A percentile compares a stretch with the other conserved stretches of the same genome.
Evolutionary conservation across 2,329 filamentous ascomycete species (phyloP).

Genomic region (Xylaria sp.): DNA sequence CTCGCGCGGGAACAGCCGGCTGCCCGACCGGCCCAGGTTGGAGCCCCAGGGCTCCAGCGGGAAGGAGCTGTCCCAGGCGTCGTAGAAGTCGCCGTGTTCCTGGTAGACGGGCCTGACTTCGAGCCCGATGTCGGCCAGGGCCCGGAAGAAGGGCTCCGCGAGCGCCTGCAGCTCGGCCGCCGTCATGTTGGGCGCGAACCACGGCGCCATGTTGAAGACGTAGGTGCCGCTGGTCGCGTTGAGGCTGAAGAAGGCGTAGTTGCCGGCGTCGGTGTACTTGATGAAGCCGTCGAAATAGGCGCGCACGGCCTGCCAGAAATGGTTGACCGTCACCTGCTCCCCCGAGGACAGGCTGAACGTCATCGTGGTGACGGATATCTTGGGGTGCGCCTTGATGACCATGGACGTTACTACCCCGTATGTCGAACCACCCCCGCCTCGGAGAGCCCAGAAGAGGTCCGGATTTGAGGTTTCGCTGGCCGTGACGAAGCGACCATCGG

Average conservation of each 20-base stretch:
- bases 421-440: conserved; percentile 49
- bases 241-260: conserved; percentile 39
- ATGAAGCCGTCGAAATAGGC: conserved; percentile 37
- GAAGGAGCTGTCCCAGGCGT: conserved; percentile 33
- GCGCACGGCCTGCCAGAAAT: conserved; percentile 37
- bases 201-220: conserved; percentile 35
- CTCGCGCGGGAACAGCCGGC: conserved; percentile 45
- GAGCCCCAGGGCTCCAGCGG: conserved; percentile 35
- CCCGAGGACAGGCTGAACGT: conserved; percentile 30
- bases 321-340: conserved; percentile 33
- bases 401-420: conserved; percentile 49
- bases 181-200: conserved; percentile 38
- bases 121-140: conserved; percentile 32
- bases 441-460: conserved; percentile 56
- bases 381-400: conserved; percentile 40
- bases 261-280: conserved; percentile 39
- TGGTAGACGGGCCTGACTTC: conserved; percentile 43
- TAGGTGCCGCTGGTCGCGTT: conserved; percentile 25
- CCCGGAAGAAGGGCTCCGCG: conserved; percentile 37
- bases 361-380: conserved; percentile 37
- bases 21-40: conserved; percentile 39
- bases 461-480: conserved; percentile 46
- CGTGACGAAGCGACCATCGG: conserved; percentile 49
- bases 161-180: conserved; percentile 30
- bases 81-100: conserved; percentile 44